phyloP scores from a whole-genome alignment of 371 early-diverging fungal species.

The Mucor lusitanicus region DNA sequence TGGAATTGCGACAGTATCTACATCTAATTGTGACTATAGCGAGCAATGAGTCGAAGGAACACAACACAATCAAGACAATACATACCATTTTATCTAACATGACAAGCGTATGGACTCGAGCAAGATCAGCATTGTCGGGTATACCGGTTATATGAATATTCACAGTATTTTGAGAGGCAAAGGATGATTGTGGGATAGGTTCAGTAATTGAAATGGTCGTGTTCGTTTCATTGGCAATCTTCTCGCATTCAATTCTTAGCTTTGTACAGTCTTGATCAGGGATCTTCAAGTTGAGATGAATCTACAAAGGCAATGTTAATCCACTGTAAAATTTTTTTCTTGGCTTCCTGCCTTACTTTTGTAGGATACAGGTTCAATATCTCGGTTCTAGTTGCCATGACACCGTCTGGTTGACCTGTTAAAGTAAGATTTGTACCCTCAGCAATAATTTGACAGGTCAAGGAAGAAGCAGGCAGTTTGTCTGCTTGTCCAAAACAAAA shows the following conservation, averaged over 20 bases:
- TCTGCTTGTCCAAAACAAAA: conserved; percentile 29
- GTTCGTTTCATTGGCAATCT: conserved; percentile 43
- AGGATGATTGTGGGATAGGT: conserved; percentile 34
- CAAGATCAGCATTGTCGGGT: conserved; percentile 43
- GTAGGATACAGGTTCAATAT: conserved; percentile 42
- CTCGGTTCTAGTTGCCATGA: conserved; percentile 48
- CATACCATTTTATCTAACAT: conserved; percentile 48
- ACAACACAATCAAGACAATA: neutral
- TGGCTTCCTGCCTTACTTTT: conserved; percentile 31
- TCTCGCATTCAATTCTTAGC: conserved; percentile 28
- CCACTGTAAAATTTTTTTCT: neutral
- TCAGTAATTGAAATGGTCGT: conserved; percentile 31
- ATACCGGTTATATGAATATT: conserved; percentile 45
- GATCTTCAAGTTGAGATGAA: conserved; percentile 42
- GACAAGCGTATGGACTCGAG: conserved; percentile 41
- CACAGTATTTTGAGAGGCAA: conserved; percentile 40
- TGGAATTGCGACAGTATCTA: conserved; percentile 32
- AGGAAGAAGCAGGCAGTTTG: conserved; percentile 33
- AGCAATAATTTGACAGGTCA: conserved; percentile 38
- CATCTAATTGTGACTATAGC: conserved; percentile 23
- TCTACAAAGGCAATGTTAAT: conserved; percentile 16
- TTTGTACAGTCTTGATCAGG: conserved; percentile 39
- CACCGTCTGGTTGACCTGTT: conserved; percentile 39
- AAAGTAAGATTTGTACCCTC: conserved; percentile 48
- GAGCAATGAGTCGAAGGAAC: neutral